A percentile compares a stretch with the other conserved stretches of the same genome.
Evolutionary conservation across 2,329 filamentous ascomycete genomes (phyloP).

Genomic region (Xylaria sp.): DNA sequence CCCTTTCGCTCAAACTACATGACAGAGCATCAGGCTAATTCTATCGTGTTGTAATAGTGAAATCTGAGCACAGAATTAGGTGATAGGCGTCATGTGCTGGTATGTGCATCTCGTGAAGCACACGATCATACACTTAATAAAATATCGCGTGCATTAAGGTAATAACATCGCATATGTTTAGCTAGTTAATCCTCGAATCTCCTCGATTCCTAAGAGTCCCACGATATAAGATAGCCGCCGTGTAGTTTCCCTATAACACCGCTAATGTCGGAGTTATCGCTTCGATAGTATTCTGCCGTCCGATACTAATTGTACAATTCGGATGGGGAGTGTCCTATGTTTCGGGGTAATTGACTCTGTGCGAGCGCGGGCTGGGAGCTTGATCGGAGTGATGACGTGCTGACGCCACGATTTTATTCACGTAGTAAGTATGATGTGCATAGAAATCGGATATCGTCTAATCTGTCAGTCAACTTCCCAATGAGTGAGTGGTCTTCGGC

Average conservation of each 20-base stretch:
- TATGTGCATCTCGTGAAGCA: background rate
- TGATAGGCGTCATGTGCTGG: background rate
- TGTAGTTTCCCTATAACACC: no score
- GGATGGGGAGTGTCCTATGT: background rate
- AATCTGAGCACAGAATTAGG: no score
- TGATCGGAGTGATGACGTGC: background rate
- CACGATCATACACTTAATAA: background rate
- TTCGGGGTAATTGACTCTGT: background rate
- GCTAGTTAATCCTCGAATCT: no score
- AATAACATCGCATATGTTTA: no score
- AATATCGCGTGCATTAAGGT: background rate
- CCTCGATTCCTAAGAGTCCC: background rate
- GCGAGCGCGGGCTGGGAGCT: background rate
- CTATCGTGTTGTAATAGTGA: no score
- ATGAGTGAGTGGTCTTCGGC: conserved; percentile 2
- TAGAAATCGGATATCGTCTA: background rate
- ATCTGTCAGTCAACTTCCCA: background rate
- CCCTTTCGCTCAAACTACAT: no score
- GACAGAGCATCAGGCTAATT: no score
- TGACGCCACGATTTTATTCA: background rate
- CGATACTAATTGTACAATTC: background rate
- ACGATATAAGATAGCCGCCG: background rate
- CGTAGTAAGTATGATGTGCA: conserved; percentile 4
- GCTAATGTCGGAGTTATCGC: no score
- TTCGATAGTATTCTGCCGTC: no score